Conservation (phyloP, 345 rosid species). For the Salix koriyanagi region DNA sequence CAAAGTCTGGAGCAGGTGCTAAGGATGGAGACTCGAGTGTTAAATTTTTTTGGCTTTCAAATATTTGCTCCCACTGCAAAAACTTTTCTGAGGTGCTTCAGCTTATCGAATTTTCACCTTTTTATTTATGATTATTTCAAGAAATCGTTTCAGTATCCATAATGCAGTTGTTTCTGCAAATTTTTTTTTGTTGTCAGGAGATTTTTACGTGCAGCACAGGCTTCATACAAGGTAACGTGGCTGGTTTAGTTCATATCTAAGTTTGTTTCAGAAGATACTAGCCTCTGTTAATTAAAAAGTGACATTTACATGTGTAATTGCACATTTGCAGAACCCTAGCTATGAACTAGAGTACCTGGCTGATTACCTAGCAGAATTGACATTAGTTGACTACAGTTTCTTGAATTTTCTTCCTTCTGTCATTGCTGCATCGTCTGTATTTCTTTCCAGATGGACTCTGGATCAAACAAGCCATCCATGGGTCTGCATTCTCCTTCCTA, state of each 20-base stretch:
- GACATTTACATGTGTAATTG: conserved; percentile 1
- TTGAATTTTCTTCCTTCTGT: conserved; percentile 70
- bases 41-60: conserved; percentile 67
- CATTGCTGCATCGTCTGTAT: conserved; percentile 86
- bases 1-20: conserved; percentile 46
- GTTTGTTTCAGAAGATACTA: neutral
- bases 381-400: conserved; percentile 58
- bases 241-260: neutral
- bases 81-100: conserved; percentile 74
- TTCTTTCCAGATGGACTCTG: conserved; percentile 89
- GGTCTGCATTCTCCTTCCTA: conserved; percentile 44
- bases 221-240: conserved; percentile 51
- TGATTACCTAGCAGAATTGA: conserved; percentile 71
- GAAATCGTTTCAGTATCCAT: neutral
- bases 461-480: conserved; percentile 80
- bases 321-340: conserved; percentile 59
- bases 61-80: conserved; percentile 66
- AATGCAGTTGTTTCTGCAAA: conserved; percentile 4
- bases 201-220: conserved; percentile 83
- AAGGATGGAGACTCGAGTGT: conserved; percentile 63
- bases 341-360: conserved; percentile 73
- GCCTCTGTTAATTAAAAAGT: conserved; percentile 4
- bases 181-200: conserved; percentile 48
- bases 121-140: neutral
- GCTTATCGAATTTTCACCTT: neutral